These are phyloP conservation scores for Lumnitzera racemosa DNA, from an alignment of 345 rosid species.

Conservation along the genomic window DNA sequence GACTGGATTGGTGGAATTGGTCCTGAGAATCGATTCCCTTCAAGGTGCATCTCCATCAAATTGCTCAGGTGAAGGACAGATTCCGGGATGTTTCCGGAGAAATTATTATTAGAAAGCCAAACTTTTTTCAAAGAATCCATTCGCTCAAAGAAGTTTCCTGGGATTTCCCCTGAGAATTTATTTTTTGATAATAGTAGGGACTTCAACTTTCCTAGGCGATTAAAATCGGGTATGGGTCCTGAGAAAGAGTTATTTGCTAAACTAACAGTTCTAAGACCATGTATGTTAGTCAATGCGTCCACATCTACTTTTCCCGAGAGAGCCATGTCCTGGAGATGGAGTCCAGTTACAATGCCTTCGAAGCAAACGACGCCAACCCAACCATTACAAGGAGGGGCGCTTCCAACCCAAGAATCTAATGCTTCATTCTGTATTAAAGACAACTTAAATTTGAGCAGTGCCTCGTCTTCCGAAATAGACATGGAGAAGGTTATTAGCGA, in stretches of 20 bases:
- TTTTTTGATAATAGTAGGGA: conserved; percentile 50
- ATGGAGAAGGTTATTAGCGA: neutral
- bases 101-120: conserved; percentile 55
- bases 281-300: conserved; percentile 32
- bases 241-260: conserved; percentile 54
- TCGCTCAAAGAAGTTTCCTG: conserved; percentile 29
- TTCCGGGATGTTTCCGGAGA: conserved; percentile 51
- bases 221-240: conserved; percentile 53
- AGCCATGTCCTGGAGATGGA: conserved; percentile 48
- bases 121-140: conserved; percentile 50
- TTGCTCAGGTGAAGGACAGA: conserved; percentile 37
- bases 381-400: conserved; percentile 36
- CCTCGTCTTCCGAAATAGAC: conserved; percentile 13
- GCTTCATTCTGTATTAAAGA: conserved; percentile 34
- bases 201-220: conserved; percentile 45
- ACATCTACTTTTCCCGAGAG: conserved; percentile 60
- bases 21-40: conserved; percentile 62
- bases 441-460: conserved; percentile 47
- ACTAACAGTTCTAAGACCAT: conserved; percentile 44
- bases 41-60: conserved; percentile 51
- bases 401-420: conserved; percentile 53
- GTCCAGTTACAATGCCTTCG: conserved; percentile 39
- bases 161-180: conserved; percentile 61
- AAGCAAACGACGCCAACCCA: conserved; percentile 65
- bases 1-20: conserved; percentile 39